These are phyloP conservation scores for Globisporangium cederbergense DNA, from an alignment of 352 stramenopile species.

Conservation along the genomic window DNA sequence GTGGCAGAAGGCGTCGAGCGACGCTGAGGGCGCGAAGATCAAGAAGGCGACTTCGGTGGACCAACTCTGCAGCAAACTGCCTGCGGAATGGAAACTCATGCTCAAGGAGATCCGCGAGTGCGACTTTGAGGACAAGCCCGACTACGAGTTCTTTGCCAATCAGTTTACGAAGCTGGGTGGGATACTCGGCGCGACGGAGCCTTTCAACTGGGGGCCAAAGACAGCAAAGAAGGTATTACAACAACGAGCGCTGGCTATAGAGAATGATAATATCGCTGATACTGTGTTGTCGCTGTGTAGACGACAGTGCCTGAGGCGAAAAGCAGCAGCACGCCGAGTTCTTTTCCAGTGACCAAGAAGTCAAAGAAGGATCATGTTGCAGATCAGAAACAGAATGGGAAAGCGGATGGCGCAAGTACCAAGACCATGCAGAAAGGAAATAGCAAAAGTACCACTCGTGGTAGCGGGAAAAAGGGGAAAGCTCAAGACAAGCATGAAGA, in stretches of 20 bases:
- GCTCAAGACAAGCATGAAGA: neutral
- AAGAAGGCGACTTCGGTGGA: constrained; percentile 55
- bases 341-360: constrained; percentile 2
- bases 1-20: constrained; percentile 60
- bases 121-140: constrained; percentile 69
- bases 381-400: constrained; percentile 2
- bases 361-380: neutral
- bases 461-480: constrained; percentile 11
- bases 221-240: constrained; percentile 8
- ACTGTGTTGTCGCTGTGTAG: neutral
- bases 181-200: constrained; percentile 25
- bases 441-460: neutral
- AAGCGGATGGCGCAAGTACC: neutral
- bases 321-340: neutral
- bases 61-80: constrained; percentile 52
- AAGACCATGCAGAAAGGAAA: neutral
- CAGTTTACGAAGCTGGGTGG: constrained; percentile 53
- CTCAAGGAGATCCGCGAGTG: constrained; percentile 52
- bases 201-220: constrained; percentile 45
- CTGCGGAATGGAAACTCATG: constrained; percentile 54
- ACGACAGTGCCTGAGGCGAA: neutral
- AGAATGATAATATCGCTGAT: neutral
- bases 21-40: constrained; percentile 64
- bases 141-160: constrained; percentile 67
- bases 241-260: neutral